phyloP scores from a whole-genome alignment of 768 basidiomycete genomes.

The Kwoniella bestiolae region DNA sequence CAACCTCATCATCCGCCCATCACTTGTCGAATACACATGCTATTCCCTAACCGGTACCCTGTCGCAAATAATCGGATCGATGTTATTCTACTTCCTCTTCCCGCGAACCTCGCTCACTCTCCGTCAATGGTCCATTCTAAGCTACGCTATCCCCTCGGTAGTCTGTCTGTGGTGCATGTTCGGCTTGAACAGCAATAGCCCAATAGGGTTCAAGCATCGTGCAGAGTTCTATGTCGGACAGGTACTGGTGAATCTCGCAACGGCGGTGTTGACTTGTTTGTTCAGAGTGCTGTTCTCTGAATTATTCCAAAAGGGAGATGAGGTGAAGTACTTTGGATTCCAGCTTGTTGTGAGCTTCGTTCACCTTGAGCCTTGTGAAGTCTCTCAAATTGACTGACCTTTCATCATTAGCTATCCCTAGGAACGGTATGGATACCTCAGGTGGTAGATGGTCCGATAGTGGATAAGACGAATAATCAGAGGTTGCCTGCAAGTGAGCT shows the following conservation, averaged over 20 bases:
- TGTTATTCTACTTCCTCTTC: not conserved
- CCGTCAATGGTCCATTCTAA: constrained; percentile 11
- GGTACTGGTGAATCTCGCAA: constrained; percentile 1
- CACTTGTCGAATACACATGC: constrained; percentile 6
- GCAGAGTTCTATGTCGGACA: constrained; percentile 14
- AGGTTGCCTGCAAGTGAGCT: constrained; percentile 12
- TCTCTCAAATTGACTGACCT: too few relatives aligned
- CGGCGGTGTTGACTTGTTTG: not conserved
- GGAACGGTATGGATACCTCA: constrained; percentile 23
- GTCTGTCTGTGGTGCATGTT: constrained; percentile 16
- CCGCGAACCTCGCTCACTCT: not conserved
- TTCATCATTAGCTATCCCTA: constrained; percentile 8
- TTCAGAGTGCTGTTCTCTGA: constrained; percentile 20
- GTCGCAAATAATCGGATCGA: not conserved
- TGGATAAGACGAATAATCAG: constrained; percentile 18
- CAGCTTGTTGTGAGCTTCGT: constrained; percentile 18
- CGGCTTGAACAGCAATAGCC: not conserved
- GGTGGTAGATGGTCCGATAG: constrained; percentile 21
- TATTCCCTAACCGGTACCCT: constrained; percentile 7
- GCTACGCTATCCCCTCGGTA: not conserved
- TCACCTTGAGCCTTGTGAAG: too few relatives aligned
- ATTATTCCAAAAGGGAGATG: constrained; percentile 14
- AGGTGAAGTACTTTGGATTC: constrained; percentile 22
- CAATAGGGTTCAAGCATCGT: constrained; percentile 16
- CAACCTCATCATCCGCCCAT: constrained; percentile 13